Evolutionary conservation across 768 basidiomycete genomes (phyloP), one percentile per base, ranked within the genome.

Genomic region (Tricholomella constricta): DNA sequence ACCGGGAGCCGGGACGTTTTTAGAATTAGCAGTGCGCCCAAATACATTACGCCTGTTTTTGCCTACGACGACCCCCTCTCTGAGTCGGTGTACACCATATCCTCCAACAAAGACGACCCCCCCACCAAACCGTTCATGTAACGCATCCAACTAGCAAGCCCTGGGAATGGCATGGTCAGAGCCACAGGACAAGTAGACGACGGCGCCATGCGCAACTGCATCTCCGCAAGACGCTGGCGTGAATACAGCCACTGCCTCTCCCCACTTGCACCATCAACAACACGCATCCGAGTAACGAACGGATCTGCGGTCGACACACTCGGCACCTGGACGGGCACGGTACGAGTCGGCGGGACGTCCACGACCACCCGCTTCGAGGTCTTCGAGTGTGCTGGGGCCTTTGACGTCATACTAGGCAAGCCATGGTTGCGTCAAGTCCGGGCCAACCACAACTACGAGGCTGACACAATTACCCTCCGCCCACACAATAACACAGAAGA

Each of bases 361-460:
- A 19, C 35, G 2, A 31, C n/a, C 4, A 58, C 54, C n/a, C n/a
- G n/a, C 11, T 63, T 65, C 23, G 62, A 65, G 45, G 58, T 65
- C 3, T 62, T 65, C 48, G 38, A 62, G 34, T 65, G 68, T 20
- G 56, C 61, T 0, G 59, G 57, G 0, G 59, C 60, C 20, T 70
- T 64, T 62, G 40, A 51, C 7, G 38, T 69, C 19, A 46, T 69
- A 0, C 56, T 71, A 8, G 67, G 69, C 17, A 71, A 71, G 49
- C 68, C 65, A 1, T 43, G 61, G 12, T 57, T 71, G 1, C 42
- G 55, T 23, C 31, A 34, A 15, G 62, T 68, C 31, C 6, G 52
- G 14, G 64, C 59, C 2, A 27, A 61, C 2, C 68, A 68, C 20
- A 58, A 68, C 22, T 69, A 67, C 23, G 44, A 27, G 0, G 29